A percentile compares a stretch with the other conserved stretches of the same genome.
Evolutionary conservation across 2,329 filamentous ascomycete genomes (phyloP).

Genomic region (Claviceps arundinis): DNA sequence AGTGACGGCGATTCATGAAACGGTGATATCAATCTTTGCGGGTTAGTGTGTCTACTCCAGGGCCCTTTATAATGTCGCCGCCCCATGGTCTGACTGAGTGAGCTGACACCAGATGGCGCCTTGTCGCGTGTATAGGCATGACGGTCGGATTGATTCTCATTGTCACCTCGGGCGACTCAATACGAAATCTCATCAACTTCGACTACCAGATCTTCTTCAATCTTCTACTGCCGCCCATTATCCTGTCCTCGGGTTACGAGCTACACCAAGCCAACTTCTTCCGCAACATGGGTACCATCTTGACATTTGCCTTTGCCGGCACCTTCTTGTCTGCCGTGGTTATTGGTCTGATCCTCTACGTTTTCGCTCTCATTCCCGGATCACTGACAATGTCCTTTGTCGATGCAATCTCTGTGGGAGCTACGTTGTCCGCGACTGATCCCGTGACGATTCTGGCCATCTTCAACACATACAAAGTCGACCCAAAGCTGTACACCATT

Average conservation of each 20-base stretch:
- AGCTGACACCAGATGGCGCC: background rate
- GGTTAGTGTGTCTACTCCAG: constrained; percentile 33
- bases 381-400: constrained; percentile 80
- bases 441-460: constrained; percentile 96
- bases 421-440: constrained; percentile 91
- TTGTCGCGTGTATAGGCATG: constrained; percentile 54
- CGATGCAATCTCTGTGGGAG: constrained; percentile 91
- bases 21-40: constrained; percentile 94
- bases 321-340: constrained; percentile 97
- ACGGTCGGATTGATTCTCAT: constrained; percentile 81
- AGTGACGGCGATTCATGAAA: constrained; percentile 95
- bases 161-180: constrained; percentile 65
- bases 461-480: constrained; percentile 98
- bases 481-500: constrained; percentile 95
- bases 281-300: constrained; percentile 89
- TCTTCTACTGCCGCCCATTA: constrained; percentile 93
- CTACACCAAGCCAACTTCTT: constrained; percentile 99
- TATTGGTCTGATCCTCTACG: constrained; percentile 72
- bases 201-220: constrained; percentile 99
- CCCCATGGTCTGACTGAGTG: background rate
- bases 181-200: constrained; percentile 87
- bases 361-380: constrained; percentile 79
- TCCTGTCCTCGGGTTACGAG: constrained; percentile 92
- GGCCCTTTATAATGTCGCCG: background rate
- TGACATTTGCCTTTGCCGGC: constrained; percentile 94